phyloP scores from a whole-genome alignment of 495 filamentous ascomycete genomes.

The Staphylotrichum longicolle region DNA sequence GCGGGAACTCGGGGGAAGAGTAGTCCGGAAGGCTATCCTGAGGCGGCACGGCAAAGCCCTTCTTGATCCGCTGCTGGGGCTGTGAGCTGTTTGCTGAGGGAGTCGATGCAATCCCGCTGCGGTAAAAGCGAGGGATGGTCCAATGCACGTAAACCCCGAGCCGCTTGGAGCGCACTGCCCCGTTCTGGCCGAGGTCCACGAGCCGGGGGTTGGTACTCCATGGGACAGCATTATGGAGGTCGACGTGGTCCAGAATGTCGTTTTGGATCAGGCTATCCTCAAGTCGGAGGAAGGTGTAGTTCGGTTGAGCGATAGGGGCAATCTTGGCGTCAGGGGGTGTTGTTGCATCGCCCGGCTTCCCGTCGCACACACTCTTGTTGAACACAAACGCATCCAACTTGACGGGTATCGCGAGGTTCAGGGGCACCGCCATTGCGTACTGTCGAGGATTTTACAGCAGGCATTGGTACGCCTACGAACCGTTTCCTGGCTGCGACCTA shows the following conservation, averaged over 20 bases:
- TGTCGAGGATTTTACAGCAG: too few relatives aligned
- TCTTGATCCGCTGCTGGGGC: background rate
- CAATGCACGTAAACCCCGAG: conserved; percentile 55
- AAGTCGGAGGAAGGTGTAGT: conserved; percentile 51
- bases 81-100: background rate
- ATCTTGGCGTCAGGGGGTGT: conserved; percentile 26
- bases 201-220: too few relatives aligned
- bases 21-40: background rate
- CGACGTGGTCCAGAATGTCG: conserved; percentile 45
- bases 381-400: too few relatives aligned
- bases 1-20: conserved; percentile 32
- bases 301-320: conserved; percentile 54
- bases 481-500: too few relatives aligned
- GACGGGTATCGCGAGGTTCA: too few relatives aligned
- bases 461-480: too few relatives aligned
- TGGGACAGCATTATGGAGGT: conserved; percentile 37
- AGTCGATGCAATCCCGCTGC: conserved; percentile 34
- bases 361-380: too few relatives aligned
- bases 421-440: too few relatives aligned
- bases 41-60: too few relatives aligned
- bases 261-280: conserved; percentile 35
- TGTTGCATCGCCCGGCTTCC: too few relatives aligned
- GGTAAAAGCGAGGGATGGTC: conserved; percentile 49
- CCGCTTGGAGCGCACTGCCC: too few relatives aligned
- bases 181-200: too few relatives aligned